Percentiles rank a stretch among this genome's conserved stretches.
Conservation (phyloP, 176 grass and related monocot species). For the Secale cereale region DNA sequence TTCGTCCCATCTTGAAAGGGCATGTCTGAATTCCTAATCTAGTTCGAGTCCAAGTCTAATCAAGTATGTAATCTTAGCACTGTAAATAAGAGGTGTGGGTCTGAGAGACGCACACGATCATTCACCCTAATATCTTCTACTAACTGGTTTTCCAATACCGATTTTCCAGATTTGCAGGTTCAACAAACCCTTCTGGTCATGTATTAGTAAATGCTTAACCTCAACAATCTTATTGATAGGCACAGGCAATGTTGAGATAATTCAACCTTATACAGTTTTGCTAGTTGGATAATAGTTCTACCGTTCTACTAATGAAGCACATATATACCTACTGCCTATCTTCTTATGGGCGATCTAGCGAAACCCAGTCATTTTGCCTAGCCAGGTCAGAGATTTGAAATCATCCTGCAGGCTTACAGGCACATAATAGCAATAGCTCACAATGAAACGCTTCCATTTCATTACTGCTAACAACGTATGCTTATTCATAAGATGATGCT, state of each 20-base stretch:
- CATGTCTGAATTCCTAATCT: background rate
- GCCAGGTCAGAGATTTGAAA: background rate
- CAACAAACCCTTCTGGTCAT: background rate
- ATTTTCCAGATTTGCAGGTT: background rate
- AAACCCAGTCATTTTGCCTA: background rate
- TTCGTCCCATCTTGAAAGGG: background rate
- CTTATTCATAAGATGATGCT: background rate
- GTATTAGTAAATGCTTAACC: background rate
- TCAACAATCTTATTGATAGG: background rate
- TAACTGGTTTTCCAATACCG: background rate
- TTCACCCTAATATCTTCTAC: background rate
- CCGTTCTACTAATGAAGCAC: conserved; percentile 3
- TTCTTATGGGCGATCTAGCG: background rate
- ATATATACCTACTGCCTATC: background rate
- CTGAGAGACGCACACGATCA: background rate
- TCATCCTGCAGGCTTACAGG: background rate
- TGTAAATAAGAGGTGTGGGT: background rate
- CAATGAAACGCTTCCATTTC: background rate
- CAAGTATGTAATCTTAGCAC: background rate
- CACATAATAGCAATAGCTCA: background rate
- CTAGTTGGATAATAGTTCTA: background rate
- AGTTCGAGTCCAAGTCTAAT: background rate
- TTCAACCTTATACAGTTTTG: background rate
- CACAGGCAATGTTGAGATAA: background rate
- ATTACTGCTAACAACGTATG: background rate